Base-by-base conservation (phyloP, 2,329 filamentous ascomycete genomes). In the Plenodomus biglobosus region DNA sequence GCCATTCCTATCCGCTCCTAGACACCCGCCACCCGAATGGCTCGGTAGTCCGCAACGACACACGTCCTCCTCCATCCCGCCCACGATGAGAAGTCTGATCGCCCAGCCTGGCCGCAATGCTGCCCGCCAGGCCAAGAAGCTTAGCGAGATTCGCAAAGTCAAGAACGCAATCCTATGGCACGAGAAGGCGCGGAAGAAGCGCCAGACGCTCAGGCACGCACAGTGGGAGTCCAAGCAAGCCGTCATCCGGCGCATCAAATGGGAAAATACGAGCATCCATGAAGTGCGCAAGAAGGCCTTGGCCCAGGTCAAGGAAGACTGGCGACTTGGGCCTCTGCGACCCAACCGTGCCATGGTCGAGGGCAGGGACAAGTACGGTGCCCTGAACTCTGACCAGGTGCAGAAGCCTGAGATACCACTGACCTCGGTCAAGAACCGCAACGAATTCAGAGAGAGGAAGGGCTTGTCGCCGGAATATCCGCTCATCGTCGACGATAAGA, bases 271-370 rank as follows among this genome's bases (percentile, higher is more conserved):
- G 10, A 63, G 73, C 48, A 64, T 60, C 42, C 44, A 43, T 6
- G 32, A 44, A 2, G 46, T 68, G 48, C 61, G 80, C 51, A 73
- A 75, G 54, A 63, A 67, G 15, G 83, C 82, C 37, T 80, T 82
- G 45, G 67, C 76, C 56, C 78, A 80, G 41, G 81, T 87, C 44
- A 81, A 80, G 52, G 87, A 95, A 68, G 86, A 92, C 70, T 95
- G 88, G 84, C 77, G 86, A 55, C 73, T 90, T 56, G 92, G 92
- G 0, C 82, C 88, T 8, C 68, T 96, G 55, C 86, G 90, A 2
- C 91, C 92, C 2, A 86, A 86, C 67, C 81, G 85, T 61, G 87
- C 94, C 72, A 75, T 85, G 34, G 87, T 86, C 51, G 75, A 77
- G 0, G 61, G 73, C 38, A 76, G 79, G 58, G 78, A 80, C 40